Base-by-base conservation (phyloP, 2,329 filamentous ascomycete genomes). In the Gremmenia infestans region DNA sequence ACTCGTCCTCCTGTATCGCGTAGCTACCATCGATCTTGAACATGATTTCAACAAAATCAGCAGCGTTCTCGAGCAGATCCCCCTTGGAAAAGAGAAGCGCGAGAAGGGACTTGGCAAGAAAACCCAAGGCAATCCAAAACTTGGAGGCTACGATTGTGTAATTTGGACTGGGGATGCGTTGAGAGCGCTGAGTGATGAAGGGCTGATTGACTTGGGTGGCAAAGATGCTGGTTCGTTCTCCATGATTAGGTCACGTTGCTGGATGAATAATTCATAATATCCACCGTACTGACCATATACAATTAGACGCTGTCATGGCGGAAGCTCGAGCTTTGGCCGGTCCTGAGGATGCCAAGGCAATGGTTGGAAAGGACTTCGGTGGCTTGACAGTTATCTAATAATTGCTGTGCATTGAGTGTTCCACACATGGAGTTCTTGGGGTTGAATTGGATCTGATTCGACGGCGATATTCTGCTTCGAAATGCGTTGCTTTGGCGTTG, bases 101-200 rank as follows among this genome's bases (percentile, higher is more conserved):
- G 56, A 60, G 45, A 8, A 22, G 6, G 47, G 43, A 15, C 50
- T 60, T 6, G 60, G 59, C 1, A 45, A 53, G 19, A 37, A 14
- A 12, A 48, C 58, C 11, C 49, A 42, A 23, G 64, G 64, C 9
- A 66, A 66, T 22, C 51, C 53, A 1, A 56, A 37, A 4, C 48
- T 66, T 17, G 63, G 59, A 8, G 63, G 60, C 14, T 66, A 66
- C 32, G 62, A 65, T 37, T 66, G 64, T 51, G 50, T 66, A 2
- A 60, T 66, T 8, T 66, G 64, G 64, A 62, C 59, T 0, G 51
- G 52, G 4, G 64, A 66, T 49, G 63, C 63, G 2, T 23, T 66
- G 32, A 45, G 32, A 2, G 61, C 61, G 2, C 47, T 66, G 17
- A 48, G 47, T 1, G 50, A 48, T 5, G 59, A 54, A 14, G 62